phyloP scores from a whole-genome alignment of 306 rosid species.

The Fragaria iinumae region DNA sequence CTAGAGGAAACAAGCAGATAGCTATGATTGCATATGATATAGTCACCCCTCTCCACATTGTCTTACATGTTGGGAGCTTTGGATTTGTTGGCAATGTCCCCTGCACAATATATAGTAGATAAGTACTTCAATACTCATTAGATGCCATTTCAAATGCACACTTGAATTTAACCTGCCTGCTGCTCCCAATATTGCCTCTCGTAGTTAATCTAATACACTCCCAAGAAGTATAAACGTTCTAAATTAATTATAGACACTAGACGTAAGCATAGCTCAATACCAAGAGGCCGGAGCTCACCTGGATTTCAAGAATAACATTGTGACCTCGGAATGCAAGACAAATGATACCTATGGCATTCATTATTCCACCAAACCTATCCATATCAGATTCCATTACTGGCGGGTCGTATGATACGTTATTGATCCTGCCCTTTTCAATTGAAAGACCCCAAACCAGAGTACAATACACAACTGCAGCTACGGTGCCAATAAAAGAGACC shows the following conservation, averaged over 20 bases:
- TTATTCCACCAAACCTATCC: conserved; percentile 20
- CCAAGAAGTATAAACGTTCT: neutral
- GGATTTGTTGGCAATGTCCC: conserved; percentile 64
- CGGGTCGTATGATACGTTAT: conserved; percentile 1
- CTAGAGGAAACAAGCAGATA: conserved; percentile 53
- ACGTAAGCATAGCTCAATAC: neutral
- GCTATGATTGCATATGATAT: conserved; percentile 44
- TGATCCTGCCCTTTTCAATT: neutral
- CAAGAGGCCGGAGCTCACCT: conserved; percentile 33
- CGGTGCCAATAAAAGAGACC: conserved; percentile 10
- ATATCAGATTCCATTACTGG: neutral
- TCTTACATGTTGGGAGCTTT: conserved; percentile 28
- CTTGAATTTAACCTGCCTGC: neutral
- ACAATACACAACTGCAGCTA: conserved; percentile 10
- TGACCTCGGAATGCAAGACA: conserved; percentile 62
- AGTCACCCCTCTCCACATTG: conserved; percentile 55
- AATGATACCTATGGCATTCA: conserved; percentile 61
- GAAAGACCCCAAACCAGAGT: conserved; percentile 15
- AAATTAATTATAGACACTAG: neutral
- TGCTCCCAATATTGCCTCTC: neutral
- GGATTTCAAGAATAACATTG: conserved; percentile 74
- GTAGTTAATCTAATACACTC: neutral
- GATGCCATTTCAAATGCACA: neutral
- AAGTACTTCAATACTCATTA: neutral
- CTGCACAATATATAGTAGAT: conserved; percentile 35